Conservation (phyloP, 768 basidiomycete genomes). For the Amylocystis lapponica region DNA sequence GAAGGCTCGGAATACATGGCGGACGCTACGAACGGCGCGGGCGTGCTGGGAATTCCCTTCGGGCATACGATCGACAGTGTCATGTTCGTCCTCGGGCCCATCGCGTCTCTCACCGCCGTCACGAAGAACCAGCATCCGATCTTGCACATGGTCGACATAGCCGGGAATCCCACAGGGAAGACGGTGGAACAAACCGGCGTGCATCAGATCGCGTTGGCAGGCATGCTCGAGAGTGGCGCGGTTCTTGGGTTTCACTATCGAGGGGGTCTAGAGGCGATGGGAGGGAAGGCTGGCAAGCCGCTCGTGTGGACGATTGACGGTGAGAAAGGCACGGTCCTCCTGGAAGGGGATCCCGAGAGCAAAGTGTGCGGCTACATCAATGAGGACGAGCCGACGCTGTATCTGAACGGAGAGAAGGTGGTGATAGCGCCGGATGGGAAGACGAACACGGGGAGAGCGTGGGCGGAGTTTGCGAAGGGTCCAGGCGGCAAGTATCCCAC, state of each 20-base stretch:
- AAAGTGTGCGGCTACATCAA: constrained; percentile 8
- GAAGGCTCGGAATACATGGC: constrained; percentile 9
- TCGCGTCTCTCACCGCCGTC: constrained; percentile 24
- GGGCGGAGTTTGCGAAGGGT: constrained; percentile 22
- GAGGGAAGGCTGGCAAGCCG: constrained; percentile 16
- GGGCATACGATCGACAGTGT: constrained; percentile 28
- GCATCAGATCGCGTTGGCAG: constrained; percentile 27
- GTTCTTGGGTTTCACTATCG: constrained; percentile 24
- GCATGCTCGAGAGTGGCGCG: constrained; percentile 26
- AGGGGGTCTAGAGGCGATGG: constrained; percentile 14
- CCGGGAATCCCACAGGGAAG: constrained; percentile 23
- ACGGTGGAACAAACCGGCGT: constrained; percentile 14
- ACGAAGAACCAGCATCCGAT: constrained; percentile 22
- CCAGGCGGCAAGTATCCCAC: constrained; percentile 19
- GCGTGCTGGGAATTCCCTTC: constrained; percentile 20
- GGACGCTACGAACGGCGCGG: constrained; percentile 16
- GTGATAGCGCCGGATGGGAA: constrained; percentile 2
- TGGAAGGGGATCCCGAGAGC: constrained; percentile 18
- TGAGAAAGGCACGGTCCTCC: constrained; percentile 24
- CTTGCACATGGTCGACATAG: constrained; percentile 19
- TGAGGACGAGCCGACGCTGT: constrained; percentile 22
- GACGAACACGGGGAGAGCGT: constrained; percentile 11
- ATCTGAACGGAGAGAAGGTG: constrained; percentile 27
- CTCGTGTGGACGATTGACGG: constrained; percentile 32
- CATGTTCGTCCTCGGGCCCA: constrained; percentile 26